Base-by-base conservation (phyloP, 176 grass and related monocot genomes). In the Musa beccarii region DNA sequence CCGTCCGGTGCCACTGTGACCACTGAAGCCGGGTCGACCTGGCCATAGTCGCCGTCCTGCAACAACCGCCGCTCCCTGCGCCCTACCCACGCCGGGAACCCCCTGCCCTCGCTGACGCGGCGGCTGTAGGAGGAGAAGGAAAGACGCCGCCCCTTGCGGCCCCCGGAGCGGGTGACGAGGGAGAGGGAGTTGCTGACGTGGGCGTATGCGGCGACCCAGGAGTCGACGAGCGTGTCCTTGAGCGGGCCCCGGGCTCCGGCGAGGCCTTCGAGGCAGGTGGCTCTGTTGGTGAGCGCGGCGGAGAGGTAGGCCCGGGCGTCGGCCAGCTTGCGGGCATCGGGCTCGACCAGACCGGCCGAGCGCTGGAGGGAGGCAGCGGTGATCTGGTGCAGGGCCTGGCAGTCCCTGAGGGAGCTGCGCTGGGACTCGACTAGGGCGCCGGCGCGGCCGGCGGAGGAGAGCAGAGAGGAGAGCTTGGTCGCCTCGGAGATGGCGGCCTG, bases 171-270 rank as follows among this genome's bases (percentile, higher is more conserved):
- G 59, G 49, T 1, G 19, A 77, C 57, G 59, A 77, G 75, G n/a
- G 75, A 77, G 43, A 77, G 75, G n/a, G 75, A 77, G 61, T 77
- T 77, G 75, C 75, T 77, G 19, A 77, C 75, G 59, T 65, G 75
- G 34, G 59, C 34, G n/a, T 77, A 77, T 0, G 75, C 49, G 3
- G 75, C 61, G 29, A 49, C 17, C 75, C 59, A 64, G 12, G 75
- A 59, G 10, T 15, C 61, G 11, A 77, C 59, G 12, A 77, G 59
- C n/a, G 43, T 2, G 20, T 43, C 20, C 59, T 66, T 66, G 49
- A 49, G 43, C 20, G 59, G 29, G 49, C 75, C 75, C 11, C 43
- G 59, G 49, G 75, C 59, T 19, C 61, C 75, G 3, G 59, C 1
- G 12, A 77, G 61, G 75, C 75, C 59, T 49, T 77, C 75, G 19